Evolutionary conservation across 75 land plant species (phyloP), one percentile per base, ranked within the genome.

Genomic region (Azolla pinnata): DNA sequence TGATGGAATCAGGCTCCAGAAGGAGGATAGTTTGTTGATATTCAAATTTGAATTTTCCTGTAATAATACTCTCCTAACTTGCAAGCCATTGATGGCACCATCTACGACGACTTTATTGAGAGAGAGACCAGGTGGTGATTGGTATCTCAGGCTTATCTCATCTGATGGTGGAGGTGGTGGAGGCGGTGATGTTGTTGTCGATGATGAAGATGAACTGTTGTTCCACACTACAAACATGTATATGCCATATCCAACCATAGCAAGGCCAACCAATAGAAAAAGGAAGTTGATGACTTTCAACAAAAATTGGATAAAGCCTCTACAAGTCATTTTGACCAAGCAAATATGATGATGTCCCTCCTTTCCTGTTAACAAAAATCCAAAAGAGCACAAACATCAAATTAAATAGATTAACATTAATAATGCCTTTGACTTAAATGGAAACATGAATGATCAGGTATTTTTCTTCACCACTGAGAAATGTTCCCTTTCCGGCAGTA

Each of bases 201-300:
- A 52, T 24, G 29, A 4, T 21, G 29, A 2, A 19, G 54, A 52
- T 23, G 54, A 52, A 4, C 25, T 19, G 54, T 26, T 52, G 27
- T 65, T 45, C 52, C 70, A 85, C 45, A 68, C 78, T 2, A 85
- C 80, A 1, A 85, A 40, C 63, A 85, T 61, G 68, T 85, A 82
- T 18, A 85, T 74, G 18, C 85, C 89, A 64, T 85, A 85, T 0
- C 84, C 89, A 25, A 93, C 63, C 85, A 93, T 89, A n/a, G 79
- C 82, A 45, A 86, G 47, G 8, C 98, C 98, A 18, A 73, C 70
- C 21, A 93, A 52, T 14, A 72, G 76, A 44, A 93, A 33, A 54
- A 85, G 54, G 56, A 93, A 89, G 75, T 93, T 93, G 30, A 93
- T 56, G 31, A 83, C 64, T 83, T 83, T 93, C 73, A 93, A 61